phyloP scores from a whole-genome alignment of 2,329 filamentous ascomycete genomes.

The Fusarium secorum region DNA sequence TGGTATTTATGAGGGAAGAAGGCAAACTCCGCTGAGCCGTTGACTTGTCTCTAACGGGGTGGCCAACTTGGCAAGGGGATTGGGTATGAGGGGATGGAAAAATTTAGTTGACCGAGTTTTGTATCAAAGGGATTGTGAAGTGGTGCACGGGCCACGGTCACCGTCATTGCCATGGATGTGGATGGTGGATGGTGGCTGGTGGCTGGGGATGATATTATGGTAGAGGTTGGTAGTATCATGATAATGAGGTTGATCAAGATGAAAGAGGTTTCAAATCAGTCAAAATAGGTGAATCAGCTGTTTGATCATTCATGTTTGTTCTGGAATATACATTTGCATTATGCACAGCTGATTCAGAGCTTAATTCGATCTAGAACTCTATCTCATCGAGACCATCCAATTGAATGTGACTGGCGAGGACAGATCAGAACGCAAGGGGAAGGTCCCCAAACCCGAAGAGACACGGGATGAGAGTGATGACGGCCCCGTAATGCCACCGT shows the following conservation, averaged over 20 bases:
- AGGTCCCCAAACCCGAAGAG: constrained; percentile 9
- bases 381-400: neutral
- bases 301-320: neutral
- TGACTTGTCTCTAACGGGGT: constrained; percentile 52
- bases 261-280: neutral
- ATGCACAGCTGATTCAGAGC: neutral
- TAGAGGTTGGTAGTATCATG: constrained; percentile 14
- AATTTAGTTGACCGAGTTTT: constrained; percentile 48
- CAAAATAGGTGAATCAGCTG: neutral
- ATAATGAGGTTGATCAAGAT: neutral
- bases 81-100: constrained; percentile 40
- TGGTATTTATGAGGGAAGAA: constrained; percentile 57
- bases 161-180: neutral
- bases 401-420: constrained; percentile 13
- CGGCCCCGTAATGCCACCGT: constrained; percentile 15
- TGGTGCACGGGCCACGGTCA: constrained; percentile 13
- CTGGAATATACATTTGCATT: neutral
- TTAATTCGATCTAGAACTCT: neutral
- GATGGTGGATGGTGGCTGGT: constrained; percentile 26
- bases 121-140: constrained; percentile 20
- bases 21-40: constrained; percentile 46
- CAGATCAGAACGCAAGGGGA: neutral
- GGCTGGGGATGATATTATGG: constrained; percentile 12
- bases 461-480: constrained; percentile 2
- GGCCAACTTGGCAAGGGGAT: constrained; percentile 42